Percentiles rank a stretch among this genome's conserved stretches.
phyloP scores from a whole-genome alignment of 768 basidiomycete genomes.

The Trametes cinnabarina region DNA sequence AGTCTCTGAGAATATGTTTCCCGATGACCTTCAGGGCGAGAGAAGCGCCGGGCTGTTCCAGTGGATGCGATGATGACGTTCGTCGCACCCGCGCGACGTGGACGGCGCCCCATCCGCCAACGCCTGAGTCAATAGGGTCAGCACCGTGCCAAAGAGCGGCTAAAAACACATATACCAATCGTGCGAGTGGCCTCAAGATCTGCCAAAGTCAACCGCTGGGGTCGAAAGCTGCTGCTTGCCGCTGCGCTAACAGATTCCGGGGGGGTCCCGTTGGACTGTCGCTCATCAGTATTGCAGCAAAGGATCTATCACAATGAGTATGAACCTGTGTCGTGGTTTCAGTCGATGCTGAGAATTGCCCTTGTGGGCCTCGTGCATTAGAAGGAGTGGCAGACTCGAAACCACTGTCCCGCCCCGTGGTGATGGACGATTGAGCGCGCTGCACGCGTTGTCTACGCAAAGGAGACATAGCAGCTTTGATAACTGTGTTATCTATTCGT shows the following conservation, averaged over 20 bases:
- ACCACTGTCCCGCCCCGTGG: constrained; percentile 3
- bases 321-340: too few relatives aligned
- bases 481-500: too few relatives aligned
- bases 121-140: constrained; percentile 29
- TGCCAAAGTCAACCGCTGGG: neutral
- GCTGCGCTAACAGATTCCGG: too few relatives aligned
- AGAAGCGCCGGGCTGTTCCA: constrained; percentile 36
- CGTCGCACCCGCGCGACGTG: constrained; percentile 39
- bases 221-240: neutral
- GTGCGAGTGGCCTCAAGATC: neutral
- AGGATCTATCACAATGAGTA: too few relatives aligned
- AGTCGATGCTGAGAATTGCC: too few relatives aligned
- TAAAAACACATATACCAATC: neutral
- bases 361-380: too few relatives aligned
- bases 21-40: constrained; percentile 48
- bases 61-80: constrained; percentile 22
- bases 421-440: neutral
- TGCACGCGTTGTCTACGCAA: neutral
- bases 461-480: neutral
- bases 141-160: neutral
- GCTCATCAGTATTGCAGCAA: too few relatives aligned
- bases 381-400: constrained; percentile 3
- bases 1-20: constrained; percentile 35
- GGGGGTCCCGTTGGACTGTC: too few relatives aligned
- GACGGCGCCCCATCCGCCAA: constrained; percentile 42